phyloP scores from a whole-genome alignment of 805 yeast genomes.

The Metschnikowia lunata region DNA sequence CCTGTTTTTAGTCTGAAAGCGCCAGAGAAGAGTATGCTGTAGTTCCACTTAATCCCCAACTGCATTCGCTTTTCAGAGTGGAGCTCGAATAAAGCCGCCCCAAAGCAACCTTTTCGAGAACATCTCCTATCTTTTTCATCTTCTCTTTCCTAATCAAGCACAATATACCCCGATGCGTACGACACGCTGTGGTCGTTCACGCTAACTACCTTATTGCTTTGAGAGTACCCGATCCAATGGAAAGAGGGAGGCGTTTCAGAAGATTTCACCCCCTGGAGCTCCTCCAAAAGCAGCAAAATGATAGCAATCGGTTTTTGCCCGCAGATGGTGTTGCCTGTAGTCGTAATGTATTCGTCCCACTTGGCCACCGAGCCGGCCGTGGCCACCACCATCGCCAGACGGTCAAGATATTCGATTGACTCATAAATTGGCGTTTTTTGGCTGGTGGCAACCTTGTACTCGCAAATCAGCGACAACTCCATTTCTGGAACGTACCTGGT shows the following conservation, averaged over 20 bases:
- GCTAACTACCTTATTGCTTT: slow-evolving; percentile 53
- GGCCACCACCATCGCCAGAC: slow-evolving; percentile 60
- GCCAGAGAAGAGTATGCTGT: too few relatives aligned
- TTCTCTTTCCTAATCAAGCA: background rate
- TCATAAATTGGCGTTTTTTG: slow-evolving; percentile 50
- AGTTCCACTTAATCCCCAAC: too few relatives aligned
- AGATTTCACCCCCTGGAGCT: slow-evolving; percentile 19
- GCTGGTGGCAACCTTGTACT: slow-evolving; percentile 8
- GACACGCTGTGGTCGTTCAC: slow-evolving; percentile 77
- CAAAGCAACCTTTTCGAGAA: too few relatives aligned
- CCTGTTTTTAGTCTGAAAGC: too few relatives aligned
- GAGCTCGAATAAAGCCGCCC: too few relatives aligned
- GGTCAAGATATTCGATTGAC: slow-evolving; percentile 73
- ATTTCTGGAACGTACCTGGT: slow-evolving; percentile 28
- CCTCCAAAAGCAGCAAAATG: slow-evolving; percentile 52
- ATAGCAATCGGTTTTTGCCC: slow-evolving; percentile 82
- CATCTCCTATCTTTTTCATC: too few relatives aligned
- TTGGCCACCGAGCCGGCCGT: slow-evolving; percentile 48
- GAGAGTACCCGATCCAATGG: slow-evolving; percentile 76
- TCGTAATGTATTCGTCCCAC: slow-evolving; percentile 65
- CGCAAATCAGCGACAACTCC: slow-evolving; percentile 6
- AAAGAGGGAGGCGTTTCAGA: slow-evolving; percentile 24
- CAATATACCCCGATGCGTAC: slow-evolving; percentile 74
- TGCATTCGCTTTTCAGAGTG: too few relatives aligned
- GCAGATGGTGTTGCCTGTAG: slow-evolving; percentile 86